Base-by-base conservation (phyloP, 2,329 filamentous ascomycete genomes). In the Neonectria faginata region DNA sequence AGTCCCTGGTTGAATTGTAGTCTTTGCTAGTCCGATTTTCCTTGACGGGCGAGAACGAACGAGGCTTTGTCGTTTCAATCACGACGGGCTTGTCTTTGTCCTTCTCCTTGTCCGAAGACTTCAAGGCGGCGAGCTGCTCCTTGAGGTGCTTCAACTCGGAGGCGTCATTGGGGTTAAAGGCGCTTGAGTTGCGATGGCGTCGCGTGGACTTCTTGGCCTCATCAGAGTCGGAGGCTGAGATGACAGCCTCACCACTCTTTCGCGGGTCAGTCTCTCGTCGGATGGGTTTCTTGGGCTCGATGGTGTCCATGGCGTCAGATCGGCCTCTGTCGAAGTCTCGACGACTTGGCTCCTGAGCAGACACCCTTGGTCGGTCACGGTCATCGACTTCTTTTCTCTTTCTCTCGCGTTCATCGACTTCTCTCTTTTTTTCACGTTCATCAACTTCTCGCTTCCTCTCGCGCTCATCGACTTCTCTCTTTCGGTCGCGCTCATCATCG, bases 121-220 rank as follows among this genome's bases (percentile, higher is more conserved):
- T 75, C 68, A 83, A 78, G 33, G 82, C 80, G 18, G 84, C 81
- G 31, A 86, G 75, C 68, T 87, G 80, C 25, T 85, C 81, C 69
- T 86, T 85, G 45, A 87, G 74, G 10, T 83, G 81, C 60, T 79
- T 80, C 16, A 88, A 68, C 16, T 83, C 83, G 31, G 79, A 80
- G 3, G 84, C 80, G 67, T 88, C 82, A 29, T 83, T 88, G 6
- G 85, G 85, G 62, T 86, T 79, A 65, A 88, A 88, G 2, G 77
- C 78, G 45, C 76, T 74, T 0, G 83, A 78, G 39, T 76, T 70
- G 16, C 78, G 79, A 25, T 72, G 72, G 7, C 80, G 79, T 45
- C 83, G 80, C 18, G 77, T 76, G 9, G 75, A 65, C 53, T 76
- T 74, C 58, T 79, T 80, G n/a, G 71, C 75, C 41, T 82, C 78